Conservation (phyloP, 805 yeast genomes). For the Wickerhamomyces kurtzmanii region DNA sequence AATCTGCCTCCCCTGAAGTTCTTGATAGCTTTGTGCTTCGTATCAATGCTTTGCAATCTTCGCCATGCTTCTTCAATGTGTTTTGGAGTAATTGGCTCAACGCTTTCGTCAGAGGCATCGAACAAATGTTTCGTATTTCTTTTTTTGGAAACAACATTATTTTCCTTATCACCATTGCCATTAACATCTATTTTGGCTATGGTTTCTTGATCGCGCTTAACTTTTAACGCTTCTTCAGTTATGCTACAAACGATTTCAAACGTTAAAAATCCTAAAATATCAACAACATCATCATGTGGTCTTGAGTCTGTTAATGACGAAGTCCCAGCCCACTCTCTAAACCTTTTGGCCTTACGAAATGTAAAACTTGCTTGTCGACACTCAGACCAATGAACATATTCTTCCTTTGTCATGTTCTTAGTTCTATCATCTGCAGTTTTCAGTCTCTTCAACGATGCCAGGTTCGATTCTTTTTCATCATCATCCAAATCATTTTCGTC, state of each 20-base stretch:
- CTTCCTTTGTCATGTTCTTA: constrained; percentile 87
- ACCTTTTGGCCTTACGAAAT: constrained; percentile 86
- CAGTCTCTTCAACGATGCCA: constrained; percentile 80
- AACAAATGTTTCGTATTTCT: constrained; percentile 58
- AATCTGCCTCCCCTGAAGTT: constrained; percentile 50
- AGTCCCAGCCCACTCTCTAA: constrained; percentile 94
- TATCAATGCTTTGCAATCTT: constrained; percentile 48
- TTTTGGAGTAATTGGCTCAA: constrained; percentile 64
- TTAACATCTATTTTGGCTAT: constrained; percentile 21
- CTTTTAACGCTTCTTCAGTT: constrained; percentile 83
- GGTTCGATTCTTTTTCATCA: constrained; percentile 81
- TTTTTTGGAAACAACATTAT: constrained; percentile 32
- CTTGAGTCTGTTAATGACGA: constrained; percentile 75
- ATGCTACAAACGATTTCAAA: constrained; percentile 93
- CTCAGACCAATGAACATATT: constrained; percentile 98
- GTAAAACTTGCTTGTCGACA: constrained; percentile 97
- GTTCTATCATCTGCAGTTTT: constrained; percentile 94
- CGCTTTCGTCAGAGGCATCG: constrained; percentile 83
- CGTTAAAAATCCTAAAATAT: constrained; percentile 88
- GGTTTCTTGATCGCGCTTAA: constrained; percentile 60
- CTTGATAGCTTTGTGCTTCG: constrained; percentile 52
- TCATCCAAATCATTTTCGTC: constrained; percentile 69
- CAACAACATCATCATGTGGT: constrained; percentile 94
- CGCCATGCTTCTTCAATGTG: constrained; percentile 91
- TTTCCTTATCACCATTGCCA: constrained; percentile 14